phyloP scores from a whole-genome alignment of 306 rosid genomes.

The Lagenaria siceraria region DNA sequence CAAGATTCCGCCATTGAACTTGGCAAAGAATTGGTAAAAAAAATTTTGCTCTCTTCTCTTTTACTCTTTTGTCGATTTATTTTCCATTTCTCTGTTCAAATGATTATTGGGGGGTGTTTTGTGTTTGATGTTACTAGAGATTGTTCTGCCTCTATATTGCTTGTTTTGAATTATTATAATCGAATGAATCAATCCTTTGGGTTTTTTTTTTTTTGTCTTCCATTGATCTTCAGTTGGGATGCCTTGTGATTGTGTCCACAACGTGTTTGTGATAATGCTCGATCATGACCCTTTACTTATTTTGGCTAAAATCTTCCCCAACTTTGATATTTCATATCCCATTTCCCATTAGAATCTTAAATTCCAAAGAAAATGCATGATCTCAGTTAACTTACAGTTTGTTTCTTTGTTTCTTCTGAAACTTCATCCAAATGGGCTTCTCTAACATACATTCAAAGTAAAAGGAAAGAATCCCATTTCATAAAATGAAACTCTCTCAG shows the following conservation, averaged over 20 bases:
- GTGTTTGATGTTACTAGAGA: not conserved
- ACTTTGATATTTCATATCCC: not conserved
- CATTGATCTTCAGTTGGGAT: not conserved
- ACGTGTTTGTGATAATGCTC: conserved; percentile 1
- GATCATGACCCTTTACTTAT: not conserved
- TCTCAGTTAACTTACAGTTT: not conserved
- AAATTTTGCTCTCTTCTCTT: not conserved
- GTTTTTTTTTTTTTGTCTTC: no score
- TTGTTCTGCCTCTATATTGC: not conserved
- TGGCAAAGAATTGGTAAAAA: conserved; percentile 82
- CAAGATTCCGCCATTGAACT: conserved; percentile 95
- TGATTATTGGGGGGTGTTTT: not conserved
- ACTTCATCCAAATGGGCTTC: not conserved
- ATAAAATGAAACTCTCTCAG: not conserved
- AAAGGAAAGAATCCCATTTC: not conserved
- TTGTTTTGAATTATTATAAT: not conserved
- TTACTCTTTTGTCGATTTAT: not conserved
- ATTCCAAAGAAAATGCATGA: not conserved
- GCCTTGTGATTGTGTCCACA: not conserved
- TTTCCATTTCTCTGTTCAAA: not conserved
- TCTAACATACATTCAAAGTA: not conserved
- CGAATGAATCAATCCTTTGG: not conserved
- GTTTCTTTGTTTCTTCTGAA: not conserved
- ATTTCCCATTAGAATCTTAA: not conserved
- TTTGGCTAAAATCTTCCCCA: not conserved